Evolutionary conservation across 768 basidiomycete species (phyloP).

Genomic region (Cystobasidiopsis lactophilus): DNA sequence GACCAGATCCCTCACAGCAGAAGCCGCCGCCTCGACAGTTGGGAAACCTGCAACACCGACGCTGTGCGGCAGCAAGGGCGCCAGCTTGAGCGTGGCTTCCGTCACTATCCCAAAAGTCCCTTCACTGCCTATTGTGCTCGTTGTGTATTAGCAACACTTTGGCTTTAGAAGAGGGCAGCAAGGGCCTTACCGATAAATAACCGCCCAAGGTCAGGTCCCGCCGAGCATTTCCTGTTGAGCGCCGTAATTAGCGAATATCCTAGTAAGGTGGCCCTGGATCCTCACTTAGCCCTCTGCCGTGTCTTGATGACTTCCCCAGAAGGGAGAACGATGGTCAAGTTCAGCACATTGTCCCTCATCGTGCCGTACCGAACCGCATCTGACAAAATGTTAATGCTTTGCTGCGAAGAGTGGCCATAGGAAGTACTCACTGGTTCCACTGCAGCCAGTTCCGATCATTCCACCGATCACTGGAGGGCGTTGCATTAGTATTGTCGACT

Average conservation of each 20-base stretch:
- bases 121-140: background rate
- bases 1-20: slow-evolving; percentile 60
- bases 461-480: slow-evolving; percentile 39
- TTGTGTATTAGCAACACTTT: background rate
- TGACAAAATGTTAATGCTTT: slow-evolving; percentile 45
- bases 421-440: background rate
- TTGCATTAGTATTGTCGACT: background rate
- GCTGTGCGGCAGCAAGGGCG: slow-evolving; percentile 56
- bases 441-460: slow-evolving; percentile 66
- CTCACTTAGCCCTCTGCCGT: slow-evolving; percentile 26
- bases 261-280: background rate
- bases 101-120: slow-evolving; percentile 72
- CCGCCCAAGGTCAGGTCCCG: background rate
- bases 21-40: slow-evolving; percentile 50
- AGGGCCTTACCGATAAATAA: background rate
- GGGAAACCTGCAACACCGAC: slow-evolving; percentile 79
- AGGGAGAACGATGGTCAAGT: slow-evolving; percentile 67
- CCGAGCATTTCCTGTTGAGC: background rate
- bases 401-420: slow-evolving; percentile 18
- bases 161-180: background rate
- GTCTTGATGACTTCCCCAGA: slow-evolving; percentile 81
- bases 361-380: slow-evolving; percentile 47
- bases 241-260: background rate
- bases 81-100: slow-evolving; percentile 63
- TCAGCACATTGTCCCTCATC: slow-evolving; percentile 13